Base-by-base conservation (phyloP, 2,329 filamentous ascomycete genomes). In the Cordyceps cateniannulata region DNA sequence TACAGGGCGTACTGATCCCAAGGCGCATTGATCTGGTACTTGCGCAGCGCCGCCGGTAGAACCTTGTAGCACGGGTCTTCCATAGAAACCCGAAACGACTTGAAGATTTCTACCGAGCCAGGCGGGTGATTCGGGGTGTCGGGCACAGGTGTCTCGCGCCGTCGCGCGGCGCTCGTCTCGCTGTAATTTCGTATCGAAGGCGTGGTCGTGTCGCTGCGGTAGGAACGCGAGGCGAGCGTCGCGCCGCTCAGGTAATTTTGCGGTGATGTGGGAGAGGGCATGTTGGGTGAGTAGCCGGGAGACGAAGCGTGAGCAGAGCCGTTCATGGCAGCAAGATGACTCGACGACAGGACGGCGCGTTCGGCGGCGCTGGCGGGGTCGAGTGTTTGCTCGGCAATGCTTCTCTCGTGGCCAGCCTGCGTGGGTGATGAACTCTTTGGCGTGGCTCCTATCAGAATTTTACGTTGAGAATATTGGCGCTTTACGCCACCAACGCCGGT, bases 61-160 rank as follows among this genome's bases (percentile, higher is more conserved):
- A 99, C 95, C 73, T 97, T 97, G 78, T 96, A 90, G 77, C 95
- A 99, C 3, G 95, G 95, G 70, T 99, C 95, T 67, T 99, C 95
- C 84, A 98, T 96, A 71, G 90, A 95, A 64, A 99, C 95, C 44
- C 93, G 88, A 83, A 99, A 99, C 1, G 91, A 96, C 74, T 99
- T 99, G 85, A 98, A 98, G 62, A 99, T 97, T 74, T 99, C 95
- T 62, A 97, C 93, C 1, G 84, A 85, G 14, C 81, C 77, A 62
- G 81, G 82, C 68, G 78, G 79, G 27, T 78, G 74, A 62, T 77
- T 80, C 0, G 84, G 82, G 1, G 84, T 86, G 64, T 87, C 84
- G 22, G 85, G 85, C 2, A 82, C 83, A 0, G 85, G 85, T 1
- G 84, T 87, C 70, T 85, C 84, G 65, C 82, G 79, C 51, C 85